Evolutionary conservation across 305 asterid genomes (phyloP), one percentile per base, ranked within the genome.

Genomic region (Fraxinus floribunda): DNA sequence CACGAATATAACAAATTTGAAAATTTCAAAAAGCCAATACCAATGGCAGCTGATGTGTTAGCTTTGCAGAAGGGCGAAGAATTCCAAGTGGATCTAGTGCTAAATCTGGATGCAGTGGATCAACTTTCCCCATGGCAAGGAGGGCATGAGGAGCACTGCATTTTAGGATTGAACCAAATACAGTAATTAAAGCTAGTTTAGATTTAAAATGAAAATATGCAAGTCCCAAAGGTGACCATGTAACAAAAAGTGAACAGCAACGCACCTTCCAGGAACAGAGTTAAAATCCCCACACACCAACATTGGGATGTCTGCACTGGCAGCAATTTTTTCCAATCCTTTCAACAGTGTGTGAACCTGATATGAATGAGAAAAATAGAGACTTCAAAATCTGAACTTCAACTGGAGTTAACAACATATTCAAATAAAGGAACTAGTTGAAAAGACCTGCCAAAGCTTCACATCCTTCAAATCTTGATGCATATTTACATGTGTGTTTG

Each of bases 271-370:
- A 74, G 99, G 98, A 49, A 87, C 85, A 70, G 98, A 92, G 84
- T 89, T 92, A 90, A 97, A 94, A 90, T 97, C 99, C 60, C 99
- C 99, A 84, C 98, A 97, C 73, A 94, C 97, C 88, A 97, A 81
- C 99, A 97, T 94, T 32, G 98, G 98, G 49, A 97, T 93, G 84
- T 93, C 97, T 34, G 98, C 98, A 88, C 97, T 93, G 39, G 90
- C 94, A 79, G 98, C 99, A 78, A 97, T 97, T 88, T 97, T 97
- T 85, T 97, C 98, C 78, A 97, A 93, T 76, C 99, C 99, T 90
- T 94, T 97, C 83, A 97, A 82, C 49, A 97, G 87, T 52, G 98
- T 97, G 84, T 97, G 97, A 84, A 94, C 97, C 99, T 96, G 88
- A 87, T 41, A 79, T 22, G 68, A 29, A 72, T 68, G 79, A 44